These are phyloP conservation scores for Suillus fuscotomentosus DNA, from an alignment of 768 basidiomycete genomes.

Conservation along the genomic window DNA sequence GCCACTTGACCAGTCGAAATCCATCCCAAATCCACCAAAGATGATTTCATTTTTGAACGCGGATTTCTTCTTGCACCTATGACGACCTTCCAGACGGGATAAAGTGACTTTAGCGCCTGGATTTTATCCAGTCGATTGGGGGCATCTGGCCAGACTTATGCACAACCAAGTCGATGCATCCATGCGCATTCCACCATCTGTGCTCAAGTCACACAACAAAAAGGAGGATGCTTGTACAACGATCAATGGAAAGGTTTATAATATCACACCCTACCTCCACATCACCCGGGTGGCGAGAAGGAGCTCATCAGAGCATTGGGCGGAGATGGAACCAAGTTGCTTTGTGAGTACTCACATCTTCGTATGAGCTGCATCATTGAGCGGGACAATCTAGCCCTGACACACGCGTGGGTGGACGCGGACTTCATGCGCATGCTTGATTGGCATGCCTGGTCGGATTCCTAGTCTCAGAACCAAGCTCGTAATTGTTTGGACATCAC, in stretches of 20 bases:
- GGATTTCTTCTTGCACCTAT: constrained; percentile 48
- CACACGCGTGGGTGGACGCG: constrained; percentile 94
- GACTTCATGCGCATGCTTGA: constrained; percentile 84
- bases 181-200: constrained; percentile 70
- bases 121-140: constrained; percentile 93
- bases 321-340: constrained; percentile 90
- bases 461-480: constrained; percentile 66
- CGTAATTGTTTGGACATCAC: constrained; percentile 22
- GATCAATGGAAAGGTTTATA: constrained; percentile 95
- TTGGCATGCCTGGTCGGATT: constrained; percentile 84
- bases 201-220: constrained; percentile 78
- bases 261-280: constrained; percentile 90
- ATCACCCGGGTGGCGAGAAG: constrained; percentile 92
- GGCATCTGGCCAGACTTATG: constrained; percentile 75
- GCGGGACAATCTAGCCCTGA: constrained; percentile 56
- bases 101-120: constrained; percentile 93
- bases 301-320: constrained; percentile 96
- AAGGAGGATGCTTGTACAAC: constrained; percentile 90
- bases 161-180: constrained; percentile 46
- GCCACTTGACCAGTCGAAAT: too few species aligned
- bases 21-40: too few species aligned
- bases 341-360: constrained; percentile 57
- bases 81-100: constrained; percentile 56
- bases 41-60: too few species aligned
- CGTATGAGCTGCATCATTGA: neutral